Percentiles rank a stretch among this genome's conserved stretches.
Conservation (phyloP, 2,329 filamentous ascomycete species). For the Hansfordia pulvinata region DNA sequence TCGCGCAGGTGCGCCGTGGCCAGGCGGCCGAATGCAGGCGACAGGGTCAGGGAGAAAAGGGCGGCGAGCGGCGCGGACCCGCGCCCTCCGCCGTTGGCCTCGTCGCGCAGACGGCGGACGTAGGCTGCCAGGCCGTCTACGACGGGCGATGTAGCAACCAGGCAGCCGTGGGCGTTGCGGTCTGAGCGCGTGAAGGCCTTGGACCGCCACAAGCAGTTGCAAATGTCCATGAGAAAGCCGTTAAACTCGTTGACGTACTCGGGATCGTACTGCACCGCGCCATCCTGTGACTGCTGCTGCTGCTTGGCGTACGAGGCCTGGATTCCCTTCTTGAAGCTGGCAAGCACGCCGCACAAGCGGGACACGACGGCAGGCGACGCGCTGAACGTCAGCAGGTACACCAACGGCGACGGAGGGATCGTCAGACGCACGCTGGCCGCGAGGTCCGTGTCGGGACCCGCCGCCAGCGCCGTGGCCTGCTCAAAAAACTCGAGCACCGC, state of each 20-base stretch:
- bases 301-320: too few relatives aligned
- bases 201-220: slow-evolving; percentile 70
- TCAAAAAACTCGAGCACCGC: slow-evolving; percentile 60
- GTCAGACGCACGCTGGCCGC: slow-evolving; percentile 40
- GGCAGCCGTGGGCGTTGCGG: slow-evolving; percentile 44
- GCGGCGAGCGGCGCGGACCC: slow-evolving; percentile 27
- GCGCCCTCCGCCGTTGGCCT: slow-evolving; percentile 6
- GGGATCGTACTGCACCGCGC: slow-evolving; percentile 40
- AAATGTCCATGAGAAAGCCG: slow-evolving; percentile 74
- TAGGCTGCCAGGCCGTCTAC: slow-evolving; percentile 32
- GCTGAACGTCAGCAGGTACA: slow-evolving; percentile 60
- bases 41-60: slow-evolving; percentile 45
- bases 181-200: slow-evolving; percentile 56
- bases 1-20: slow-evolving; percentile 40
- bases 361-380: slow-evolving; percentile 50
- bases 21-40: slow-evolving; percentile 40
- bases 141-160: slow-evolving; percentile 29
- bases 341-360: slow-evolving; percentile 55
- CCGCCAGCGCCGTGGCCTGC: slow-evolving; percentile 40
- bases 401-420: slow-evolving; percentile 51
- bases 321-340: slow-evolving; percentile 61
- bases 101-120: slow-evolving; percentile 30
- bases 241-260: slow-evolving; percentile 61
- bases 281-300: slow-evolving; percentile 18
- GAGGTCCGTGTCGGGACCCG: slow-evolving; percentile 27